Percentiles rank a stretch among this genome's conserved stretches.
Evolutionary conservation across 164 flowering plant genomes (phyloP).

Genomic region (Umbellularia californica): DNA sequence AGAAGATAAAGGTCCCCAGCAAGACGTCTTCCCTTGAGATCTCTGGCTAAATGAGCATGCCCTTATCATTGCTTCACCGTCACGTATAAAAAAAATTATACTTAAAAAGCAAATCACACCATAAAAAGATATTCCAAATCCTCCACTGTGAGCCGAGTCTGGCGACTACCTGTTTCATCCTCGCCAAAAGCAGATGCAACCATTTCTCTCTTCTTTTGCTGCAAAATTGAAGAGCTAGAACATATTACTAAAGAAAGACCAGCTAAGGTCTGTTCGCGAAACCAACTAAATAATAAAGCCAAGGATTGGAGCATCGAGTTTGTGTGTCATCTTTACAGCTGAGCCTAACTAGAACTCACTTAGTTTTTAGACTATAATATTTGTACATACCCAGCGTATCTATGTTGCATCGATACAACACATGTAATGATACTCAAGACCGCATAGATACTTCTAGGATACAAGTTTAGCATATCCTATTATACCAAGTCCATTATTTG

Average conservation of each 20-base stretch:
- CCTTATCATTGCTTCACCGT: not conserved
- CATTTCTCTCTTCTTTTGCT: constrained; percentile 96
- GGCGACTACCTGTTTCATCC: constrained; percentile 53
- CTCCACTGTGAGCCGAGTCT: constrained; percentile 66
- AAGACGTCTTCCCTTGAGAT: not conserved
- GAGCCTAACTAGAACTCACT: too few relatives aligned
- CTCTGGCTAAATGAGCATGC: not conserved
- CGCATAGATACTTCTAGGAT: too few relatives aligned
- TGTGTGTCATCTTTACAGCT: too few relatives aligned
- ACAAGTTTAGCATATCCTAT: too few relatives aligned
- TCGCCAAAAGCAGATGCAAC: constrained; percentile 98
- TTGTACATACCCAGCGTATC: too few relatives aligned
- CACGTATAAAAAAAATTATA: not conserved
- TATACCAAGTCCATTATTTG: too few relatives aligned
- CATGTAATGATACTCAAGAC: too few relatives aligned
- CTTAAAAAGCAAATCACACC: constrained; percentile 22
- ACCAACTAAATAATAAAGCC: too few relatives aligned
- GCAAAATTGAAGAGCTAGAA: constrained; percentile 12
- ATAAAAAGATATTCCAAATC: constrained; percentile 77
- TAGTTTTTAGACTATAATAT: too few relatives aligned
- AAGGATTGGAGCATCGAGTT: too few relatives aligned
- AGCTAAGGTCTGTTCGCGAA: too few relatives aligned
- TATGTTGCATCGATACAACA: too few relatives aligned
- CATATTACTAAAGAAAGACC: not conserved
- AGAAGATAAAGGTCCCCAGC: not conserved